phyloP scores from a whole-genome alignment of 2,329 filamentous ascomycete species.

The Alternaria solani region DNA sequence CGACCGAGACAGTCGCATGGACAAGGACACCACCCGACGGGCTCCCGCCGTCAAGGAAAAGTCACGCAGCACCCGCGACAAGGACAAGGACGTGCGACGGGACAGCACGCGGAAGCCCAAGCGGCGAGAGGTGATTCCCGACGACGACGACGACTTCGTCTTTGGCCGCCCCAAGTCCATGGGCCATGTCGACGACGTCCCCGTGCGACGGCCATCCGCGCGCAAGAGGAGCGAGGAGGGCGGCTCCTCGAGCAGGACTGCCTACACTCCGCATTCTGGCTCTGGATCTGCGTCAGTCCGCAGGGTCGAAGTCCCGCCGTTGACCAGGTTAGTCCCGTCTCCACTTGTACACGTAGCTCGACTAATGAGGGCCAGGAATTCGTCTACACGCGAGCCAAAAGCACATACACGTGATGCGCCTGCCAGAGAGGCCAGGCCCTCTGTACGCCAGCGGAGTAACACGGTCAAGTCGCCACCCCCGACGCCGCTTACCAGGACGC shows the following conservation, averaged over 20 bases:
- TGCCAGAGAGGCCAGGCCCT: slow-evolving; percentile 35
- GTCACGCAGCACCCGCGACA: slow-evolving; percentile 39
- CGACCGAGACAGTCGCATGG: slow-evolving; percentile 42
- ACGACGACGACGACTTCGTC: slow-evolving; percentile 43
- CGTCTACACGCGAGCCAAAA: slow-evolving; percentile 44
- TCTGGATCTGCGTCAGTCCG: slow-evolving; percentile 43
- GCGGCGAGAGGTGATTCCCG: slow-evolving; percentile 31
- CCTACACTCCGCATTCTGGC: slow-evolving; percentile 43
- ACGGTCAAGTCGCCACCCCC: slow-evolving; percentile 38
- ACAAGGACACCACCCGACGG: slow-evolving; percentile 32
- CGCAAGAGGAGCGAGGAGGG: slow-evolving; percentile 45
- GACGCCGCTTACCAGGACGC: slow-evolving; percentile 36
- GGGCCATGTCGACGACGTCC: slow-evolving; percentile 40
- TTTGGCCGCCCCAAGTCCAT: slow-evolving; percentile 41
- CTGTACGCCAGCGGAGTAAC: slow-evolving; percentile 39
- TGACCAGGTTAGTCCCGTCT: slow-evolving; percentile 37
- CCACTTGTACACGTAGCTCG: slow-evolving; percentile 15
- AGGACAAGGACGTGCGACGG: slow-evolving; percentile 39
- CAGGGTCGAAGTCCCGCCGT: slow-evolving; percentile 38
- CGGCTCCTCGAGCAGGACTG: slow-evolving; percentile 45
- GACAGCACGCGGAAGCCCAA: slow-evolving; percentile 41
- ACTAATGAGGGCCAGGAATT: slow-evolving; percentile 36
- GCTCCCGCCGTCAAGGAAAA: slow-evolving; percentile 41
- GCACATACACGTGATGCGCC: slow-evolving; percentile 29
- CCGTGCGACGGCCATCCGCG: slow-evolving; percentile 36